These are phyloP conservation scores for Dunaliella primolecta DNA, from an alignment of 139 green algal genomes.

Conservation along the genomic window DNA sequence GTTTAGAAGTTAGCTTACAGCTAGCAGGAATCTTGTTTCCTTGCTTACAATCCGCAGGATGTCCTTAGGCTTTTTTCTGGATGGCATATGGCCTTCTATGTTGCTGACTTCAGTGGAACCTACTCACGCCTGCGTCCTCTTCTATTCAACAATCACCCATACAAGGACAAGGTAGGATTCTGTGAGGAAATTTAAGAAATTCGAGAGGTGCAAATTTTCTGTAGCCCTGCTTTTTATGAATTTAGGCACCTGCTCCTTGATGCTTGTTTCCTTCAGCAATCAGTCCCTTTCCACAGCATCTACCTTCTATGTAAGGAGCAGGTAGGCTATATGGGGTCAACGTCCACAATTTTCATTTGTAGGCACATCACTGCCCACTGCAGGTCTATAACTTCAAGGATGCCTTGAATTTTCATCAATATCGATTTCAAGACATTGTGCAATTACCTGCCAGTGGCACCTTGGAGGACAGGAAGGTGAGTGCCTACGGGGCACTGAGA, in stretches of 20 bases:
- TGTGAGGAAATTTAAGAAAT: too few relatives aligned
- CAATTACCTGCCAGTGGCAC: too few relatives aligned
- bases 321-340: too few relatives aligned
- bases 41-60: not conserved
- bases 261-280: too few relatives aligned
- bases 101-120: constrained; percentile 17
- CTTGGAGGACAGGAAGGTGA: too few relatives aligned
- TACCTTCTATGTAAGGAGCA: too few relatives aligned
- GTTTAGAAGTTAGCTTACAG: too few relatives aligned
- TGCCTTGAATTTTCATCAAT: constrained; percentile 18
- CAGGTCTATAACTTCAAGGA: constrained; percentile 15
- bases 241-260: not conserved
- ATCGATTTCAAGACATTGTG: constrained; percentile 32
- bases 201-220: not conserved
- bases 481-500: too few relatives aligned
- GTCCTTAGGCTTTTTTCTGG: constrained; percentile 7
- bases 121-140: not conserved
- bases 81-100: constrained; percentile 26
- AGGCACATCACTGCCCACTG: too few relatives aligned
- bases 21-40: not conserved
- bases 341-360: too few relatives aligned
- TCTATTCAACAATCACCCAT: constrained; percentile 25
- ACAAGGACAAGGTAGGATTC: constrained; percentile 16
- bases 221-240: not conserved
- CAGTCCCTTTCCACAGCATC: too few relatives aligned